Base-by-base conservation (phyloP, 2,329 filamentous ascomycete genomes). In the Cladosporium velox region DNA sequence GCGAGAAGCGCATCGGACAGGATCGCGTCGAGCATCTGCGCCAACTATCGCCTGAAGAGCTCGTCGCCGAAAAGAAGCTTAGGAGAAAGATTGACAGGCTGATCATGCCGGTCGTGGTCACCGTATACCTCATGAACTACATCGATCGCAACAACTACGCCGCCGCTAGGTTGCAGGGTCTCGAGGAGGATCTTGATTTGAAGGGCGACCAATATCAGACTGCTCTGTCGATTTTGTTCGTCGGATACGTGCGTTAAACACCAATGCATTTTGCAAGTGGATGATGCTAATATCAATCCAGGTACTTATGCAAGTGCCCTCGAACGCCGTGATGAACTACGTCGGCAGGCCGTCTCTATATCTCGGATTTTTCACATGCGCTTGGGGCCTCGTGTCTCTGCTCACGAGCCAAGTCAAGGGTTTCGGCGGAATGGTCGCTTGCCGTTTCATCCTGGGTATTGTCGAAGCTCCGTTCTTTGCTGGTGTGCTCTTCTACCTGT, bases 31-130 rank as follows among this genome's bases (percentile, higher is more conserved):
- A 66, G 59, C 74, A 76, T 63, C 61, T 73, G 38, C 67, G 67
- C 11, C 66, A 67, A 8, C 65, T 78, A 35, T 72, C 74, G 1
- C 71, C 71, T 26, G 74, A 75, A 35, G 76, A 78, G 68, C 67
- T 72, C 26, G 67, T 72, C 4, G 59, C 73, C 26, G 89, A 92
- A 74, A 81, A 78, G 66, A 83, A 80, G 41, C 79, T 93, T 71
- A 84, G 87, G 76, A 85, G 86, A 71, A 93, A 92, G 79, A 88
- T 93, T 66, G 91, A 93, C 75, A 72, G 82, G 21, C 83, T 90
- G 55, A 71, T 93, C 77, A 82, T 92, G 71, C 89, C 90, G 0
- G 87, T 89, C 79, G 82, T 93, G 65, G 87, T 92, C 57, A 74
- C 91, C 70, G 91, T 93, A 26, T 67, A 59, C 30, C 32, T 64